Evolutionary conservation across 2,329 filamentous ascomycete genomes (phyloP), one percentile per base, ranked within the genome.

Genomic region (Pyrenochaeta sp.): DNA sequence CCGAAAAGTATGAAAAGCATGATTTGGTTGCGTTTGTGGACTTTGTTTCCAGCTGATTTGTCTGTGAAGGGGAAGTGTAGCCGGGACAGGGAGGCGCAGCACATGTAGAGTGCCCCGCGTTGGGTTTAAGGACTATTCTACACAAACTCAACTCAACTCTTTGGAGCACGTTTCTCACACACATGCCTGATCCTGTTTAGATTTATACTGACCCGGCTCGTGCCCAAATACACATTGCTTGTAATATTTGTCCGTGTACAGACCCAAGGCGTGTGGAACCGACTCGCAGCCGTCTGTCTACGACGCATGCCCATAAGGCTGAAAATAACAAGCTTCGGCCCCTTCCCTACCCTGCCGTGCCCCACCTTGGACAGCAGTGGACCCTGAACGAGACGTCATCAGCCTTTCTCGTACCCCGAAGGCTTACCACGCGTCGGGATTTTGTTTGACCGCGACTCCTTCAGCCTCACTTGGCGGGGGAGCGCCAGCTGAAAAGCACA

Each of bases 351-450:
- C 18, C n/a, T n/a, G n/a, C n/a, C n/a, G n/a, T 29, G 44, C 53
- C 53, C 53, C 53, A 51, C 55, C 35, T 29, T 1, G 20, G 35
- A 34, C 35, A 18, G 17, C 31, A 30, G 18, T 47, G 43, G 50
- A 55, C 53, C 48, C 48, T 49, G 41, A 17, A 31, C 10, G 14
- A 26, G 29, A 57, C 51, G 47, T 53, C 56, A 53, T 42, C n/a
- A n/a, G n/a, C n/a, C n/a, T n/a, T n/a, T n/a, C n/a, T n/a, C 29
- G 29, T 35, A 32, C 40, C 42, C 26, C 48, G 28, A 50, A 35
- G 44, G 52, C 51, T 53, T 49, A 58, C 49, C n/a, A 35, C 40
- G 41, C 44, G 30, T 27, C 48, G 51, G 44, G 24, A 27, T 20
- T 49, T 52, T 48, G 34, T 48, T 47, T 43, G 41, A 36, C 51